Evolutionary conservation across 2,329 filamentous ascomycete genomes (phyloP).

Genomic region (Penicillium occitanis): DNA sequence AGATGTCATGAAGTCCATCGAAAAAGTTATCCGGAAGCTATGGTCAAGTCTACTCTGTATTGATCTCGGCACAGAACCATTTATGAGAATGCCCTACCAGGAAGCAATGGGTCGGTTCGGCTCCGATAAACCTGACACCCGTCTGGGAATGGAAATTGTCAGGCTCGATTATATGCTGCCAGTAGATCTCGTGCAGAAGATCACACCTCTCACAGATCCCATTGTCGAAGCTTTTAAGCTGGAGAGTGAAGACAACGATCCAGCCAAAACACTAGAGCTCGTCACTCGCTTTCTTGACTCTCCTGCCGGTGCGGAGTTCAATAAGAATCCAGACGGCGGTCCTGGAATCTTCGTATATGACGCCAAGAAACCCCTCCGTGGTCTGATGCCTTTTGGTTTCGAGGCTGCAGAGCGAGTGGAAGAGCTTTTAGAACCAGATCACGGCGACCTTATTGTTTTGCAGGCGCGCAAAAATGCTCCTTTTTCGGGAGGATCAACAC

Average conservation of each 20-base stretch:
- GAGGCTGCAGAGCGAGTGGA: constrained; percentile 63
- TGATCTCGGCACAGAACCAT: constrained; percentile 47
- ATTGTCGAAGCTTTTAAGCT: constrained; percentile 75
- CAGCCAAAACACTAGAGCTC: constrained; percentile 60
- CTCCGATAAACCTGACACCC: constrained; percentile 87
- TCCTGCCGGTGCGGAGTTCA: constrained; percentile 58
- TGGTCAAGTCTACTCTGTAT: constrained; percentile 54
- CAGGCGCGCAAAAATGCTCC: constrained; percentile 70
- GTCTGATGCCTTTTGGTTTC: constrained; percentile 75
- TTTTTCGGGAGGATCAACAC: constrained; percentile 70
- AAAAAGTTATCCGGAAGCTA: constrained; percentile 54
- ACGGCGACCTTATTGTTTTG: constrained; percentile 77
- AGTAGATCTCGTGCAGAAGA: constrained; percentile 68
- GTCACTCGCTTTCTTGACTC: constrained; percentile 70
- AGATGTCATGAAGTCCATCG: constrained; percentile 64
- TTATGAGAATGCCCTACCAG: constrained; percentile 67
- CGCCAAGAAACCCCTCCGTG: constrained; percentile 68
- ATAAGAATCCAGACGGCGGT: constrained; percentile 70
- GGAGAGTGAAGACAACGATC: constrained; percentile 45
- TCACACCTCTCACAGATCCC: constrained; percentile 67
- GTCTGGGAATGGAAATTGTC: constrained; percentile 68
- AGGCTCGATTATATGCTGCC: constrained; percentile 64
- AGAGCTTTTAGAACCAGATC: constrained; percentile 54
- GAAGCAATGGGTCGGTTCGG: constrained; percentile 79
- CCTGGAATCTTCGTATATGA: constrained; percentile 79